A percentile compares a stretch with the other conserved stretches of the same genome.
Conservation (phyloP, 2,329 filamentous ascomycete species). For the Geosmithia flava region DNA sequence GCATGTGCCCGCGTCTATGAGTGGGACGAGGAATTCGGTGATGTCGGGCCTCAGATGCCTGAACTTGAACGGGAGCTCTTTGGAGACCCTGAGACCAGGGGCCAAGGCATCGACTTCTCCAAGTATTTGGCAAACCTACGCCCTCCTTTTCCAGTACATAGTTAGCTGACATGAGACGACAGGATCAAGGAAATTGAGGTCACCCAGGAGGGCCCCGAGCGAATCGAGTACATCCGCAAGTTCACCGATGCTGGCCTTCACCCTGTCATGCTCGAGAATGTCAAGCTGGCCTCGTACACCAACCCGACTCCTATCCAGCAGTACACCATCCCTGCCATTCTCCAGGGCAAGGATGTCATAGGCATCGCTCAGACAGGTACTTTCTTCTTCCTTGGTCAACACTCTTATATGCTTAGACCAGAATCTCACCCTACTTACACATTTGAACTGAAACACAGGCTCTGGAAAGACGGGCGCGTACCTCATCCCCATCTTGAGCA, state of each 20-base stretch:
- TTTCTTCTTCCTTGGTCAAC: conserved; percentile 4
- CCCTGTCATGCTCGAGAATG: conserved; percentile 68
- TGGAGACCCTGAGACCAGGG: conserved; percentile 37
- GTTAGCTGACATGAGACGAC: neutral
- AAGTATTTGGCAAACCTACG: conserved; percentile 32
- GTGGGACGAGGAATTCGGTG: conserved; percentile 77
- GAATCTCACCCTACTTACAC: neutral
- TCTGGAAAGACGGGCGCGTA: conserved; percentile 96
- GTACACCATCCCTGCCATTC: conserved; percentile 70
- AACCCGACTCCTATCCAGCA: conserved; percentile 77
- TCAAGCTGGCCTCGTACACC: conserved; percentile 58
- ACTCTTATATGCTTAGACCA: neutral
- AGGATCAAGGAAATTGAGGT: conserved; percentile 45
- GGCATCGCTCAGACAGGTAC: conserved; percentile 86
- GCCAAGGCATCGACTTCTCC: conserved; percentile 49
- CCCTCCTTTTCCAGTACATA: neutral
- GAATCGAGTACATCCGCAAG: conserved; percentile 34
- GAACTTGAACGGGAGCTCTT: conserved; percentile 71
- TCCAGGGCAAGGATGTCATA: conserved; percentile 69
- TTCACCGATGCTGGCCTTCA: conserved; percentile 77
- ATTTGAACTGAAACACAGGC: conserved; percentile 35
- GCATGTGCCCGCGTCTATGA: conserved; percentile 58
- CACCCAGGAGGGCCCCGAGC: conserved; percentile 40
- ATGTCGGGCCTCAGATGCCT: conserved; percentile 61
- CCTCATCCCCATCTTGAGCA: conserved; percentile 76